Percentiles rank a stretch among this genome's conserved stretches.
Conservation (phyloP, 177 flowering plant species). For the Vitis hybrid region DNA sequence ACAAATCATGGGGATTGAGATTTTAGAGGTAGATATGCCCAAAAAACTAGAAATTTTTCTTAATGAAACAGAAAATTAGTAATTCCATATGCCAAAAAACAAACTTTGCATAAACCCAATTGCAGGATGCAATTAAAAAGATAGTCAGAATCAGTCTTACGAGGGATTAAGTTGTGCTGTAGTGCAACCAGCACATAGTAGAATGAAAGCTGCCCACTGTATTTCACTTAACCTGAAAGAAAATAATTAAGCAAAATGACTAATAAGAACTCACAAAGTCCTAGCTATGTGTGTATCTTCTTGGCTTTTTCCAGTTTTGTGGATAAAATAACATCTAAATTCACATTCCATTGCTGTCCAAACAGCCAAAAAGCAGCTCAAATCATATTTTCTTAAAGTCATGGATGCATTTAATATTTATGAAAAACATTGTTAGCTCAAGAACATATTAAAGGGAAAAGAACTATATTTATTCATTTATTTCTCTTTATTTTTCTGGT, state of each 20-base stretch:
- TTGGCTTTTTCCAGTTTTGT: too few relatives aligned
- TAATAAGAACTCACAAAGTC: too few relatives aligned
- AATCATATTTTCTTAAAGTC: too few relatives aligned
- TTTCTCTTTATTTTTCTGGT: too few relatives aligned
- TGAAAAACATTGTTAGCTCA: too few relatives aligned
- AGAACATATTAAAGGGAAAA: background rate
- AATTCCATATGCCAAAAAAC: background rate
- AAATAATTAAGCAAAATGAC: conserved; percentile 1
- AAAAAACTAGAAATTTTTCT: background rate
- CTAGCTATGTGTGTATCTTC: too few relatives aligned
- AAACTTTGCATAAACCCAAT: background rate
- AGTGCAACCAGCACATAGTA: conserved; percentile 91
- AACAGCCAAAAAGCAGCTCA: too few relatives aligned
- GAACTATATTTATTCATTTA: background rate
- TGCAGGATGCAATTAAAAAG: background rate
- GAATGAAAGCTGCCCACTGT: conserved; percentile 97
- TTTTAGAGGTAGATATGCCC: background rate
- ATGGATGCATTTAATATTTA: too few relatives aligned
- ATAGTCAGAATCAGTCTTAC: conserved; percentile 43
- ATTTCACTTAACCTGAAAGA: conserved; percentile 84
- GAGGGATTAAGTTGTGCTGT: conserved; percentile 89
- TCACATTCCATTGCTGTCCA: too few relatives aligned
- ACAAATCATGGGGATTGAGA: background rate
- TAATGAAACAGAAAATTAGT: background rate
- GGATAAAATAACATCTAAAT: too few relatives aligned